phyloP scores from a whole-genome alignment of 1,139 yeast genomes.

The Candida sp. region DNA sequence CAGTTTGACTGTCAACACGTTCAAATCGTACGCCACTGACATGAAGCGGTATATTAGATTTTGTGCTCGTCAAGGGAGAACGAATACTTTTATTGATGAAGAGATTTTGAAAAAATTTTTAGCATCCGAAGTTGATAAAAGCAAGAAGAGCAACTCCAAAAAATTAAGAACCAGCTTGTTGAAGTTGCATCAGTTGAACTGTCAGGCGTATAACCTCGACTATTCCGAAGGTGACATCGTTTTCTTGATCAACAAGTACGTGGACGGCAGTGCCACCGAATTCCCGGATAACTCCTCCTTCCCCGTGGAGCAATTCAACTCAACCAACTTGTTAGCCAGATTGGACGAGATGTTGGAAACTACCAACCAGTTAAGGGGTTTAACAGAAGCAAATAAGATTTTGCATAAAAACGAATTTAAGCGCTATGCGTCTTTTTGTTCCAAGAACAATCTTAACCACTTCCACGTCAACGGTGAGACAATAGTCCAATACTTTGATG shows the following conservation, averaged over 20 bases:
- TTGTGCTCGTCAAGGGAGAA: slow-evolving; percentile 17
- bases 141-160: slow-evolving; percentile 10
- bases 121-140: slow-evolving; percentile 12
- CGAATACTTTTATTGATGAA: slow-evolving; percentile 13
- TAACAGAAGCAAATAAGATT: slow-evolving; percentile 15
- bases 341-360: slow-evolving; percentile 12
- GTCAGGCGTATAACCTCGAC: slow-evolving; percentile 15
- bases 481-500: slow-evolving; percentile 12
- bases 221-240: slow-evolving; percentile 57
- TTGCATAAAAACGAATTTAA: slow-evolving; percentile 16
- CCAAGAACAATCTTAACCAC: slow-evolving; percentile 12
- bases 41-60: slow-evolving; percentile 16
- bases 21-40: slow-evolving; percentile 18
- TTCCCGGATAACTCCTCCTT: background rate
- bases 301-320: background rate
- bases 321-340: slow-evolving; percentile 10
- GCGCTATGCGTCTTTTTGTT: slow-evolving; percentile 17
- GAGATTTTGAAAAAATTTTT: slow-evolving; percentile 15
- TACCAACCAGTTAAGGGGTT: slow-evolving; percentile 12
- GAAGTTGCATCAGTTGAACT: slow-evolving; percentile 18
- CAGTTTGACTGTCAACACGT: slow-evolving; percentile 15
- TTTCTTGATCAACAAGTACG: slow-evolving; percentile 40
- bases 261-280: slow-evolving; percentile 5
- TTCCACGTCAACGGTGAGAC: slow-evolving; percentile 15
- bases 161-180: slow-evolving; percentile 16